phyloP scores from a whole-genome alignment of 163 green algal species.

The Scenedesmus sp. region DNA sequence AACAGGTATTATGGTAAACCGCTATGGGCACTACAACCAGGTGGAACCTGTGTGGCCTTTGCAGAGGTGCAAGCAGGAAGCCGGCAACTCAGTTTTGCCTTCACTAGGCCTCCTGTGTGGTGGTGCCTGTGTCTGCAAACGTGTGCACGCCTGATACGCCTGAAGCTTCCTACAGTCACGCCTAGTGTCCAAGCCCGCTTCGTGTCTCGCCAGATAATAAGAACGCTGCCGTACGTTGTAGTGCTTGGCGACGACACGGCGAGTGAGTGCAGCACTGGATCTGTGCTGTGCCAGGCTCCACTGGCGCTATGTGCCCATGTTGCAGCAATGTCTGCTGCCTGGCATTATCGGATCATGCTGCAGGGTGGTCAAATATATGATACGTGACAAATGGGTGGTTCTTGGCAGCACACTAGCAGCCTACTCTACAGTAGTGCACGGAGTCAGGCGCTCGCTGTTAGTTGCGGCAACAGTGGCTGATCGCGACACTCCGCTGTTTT shows the following conservation, averaged over 20 bases:
- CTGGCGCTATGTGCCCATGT: neutral
- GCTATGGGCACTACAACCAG: neutral
- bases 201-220: neutral
- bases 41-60: neutral
- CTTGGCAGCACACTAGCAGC: neutral
- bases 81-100: neutral
- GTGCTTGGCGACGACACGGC: neutral
- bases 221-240: neutral
- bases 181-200: neutral
- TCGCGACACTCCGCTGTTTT: neutral
- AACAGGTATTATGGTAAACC: neutral
- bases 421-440: neutral
- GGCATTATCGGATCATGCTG: neutral
- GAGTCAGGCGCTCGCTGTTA: constrained; percentile 3
- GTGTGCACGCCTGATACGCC: neutral
- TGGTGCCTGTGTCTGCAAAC: neutral
- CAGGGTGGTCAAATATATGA: neutral
- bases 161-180: neutral
- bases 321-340: neutral
- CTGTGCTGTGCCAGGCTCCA: neutral
- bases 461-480: neutral
- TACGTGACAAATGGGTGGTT: neutral
- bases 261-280: neutral
- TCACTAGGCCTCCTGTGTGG: neutral
- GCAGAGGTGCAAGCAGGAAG: neutral